Evolutionary conservation across 441 rosid genomes (phyloP).

Genomic region (Bruguiera hainesii): DNA sequence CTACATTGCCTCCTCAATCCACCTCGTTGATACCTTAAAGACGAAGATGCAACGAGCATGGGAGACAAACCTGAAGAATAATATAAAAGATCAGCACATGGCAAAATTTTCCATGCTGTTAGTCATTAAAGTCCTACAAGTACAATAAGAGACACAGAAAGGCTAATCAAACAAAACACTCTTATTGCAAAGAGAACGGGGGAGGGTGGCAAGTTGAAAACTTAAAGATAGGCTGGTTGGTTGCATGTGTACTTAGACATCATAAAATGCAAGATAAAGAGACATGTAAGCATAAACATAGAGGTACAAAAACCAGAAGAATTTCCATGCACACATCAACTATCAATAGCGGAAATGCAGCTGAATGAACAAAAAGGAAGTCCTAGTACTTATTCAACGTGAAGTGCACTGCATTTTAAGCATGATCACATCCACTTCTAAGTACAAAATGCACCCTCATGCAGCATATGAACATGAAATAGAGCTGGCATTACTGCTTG

Average conservation of each 20-base stretch:
- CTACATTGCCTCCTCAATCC: slow-evolving; percentile 39
- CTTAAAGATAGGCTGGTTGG: neutral
- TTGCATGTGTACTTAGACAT: neutral
- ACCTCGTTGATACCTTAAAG: slow-evolving; percentile 42
- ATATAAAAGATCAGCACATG: slow-evolving; percentile 17
- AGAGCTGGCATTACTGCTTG: too few relatives aligned
- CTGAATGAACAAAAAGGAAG: neutral
- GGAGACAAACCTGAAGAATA: slow-evolving; percentile 48
- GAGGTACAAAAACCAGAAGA: neutral
- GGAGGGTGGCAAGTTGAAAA: too few relatives aligned
- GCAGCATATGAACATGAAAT: too few relatives aligned
- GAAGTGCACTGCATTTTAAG: too few relatives aligned
- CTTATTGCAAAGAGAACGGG: neutral
- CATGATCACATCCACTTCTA: too few relatives aligned
- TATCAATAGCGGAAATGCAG: neutral
- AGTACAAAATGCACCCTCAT: too few relatives aligned
- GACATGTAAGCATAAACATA: neutral
- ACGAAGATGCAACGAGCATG: slow-evolving; percentile 30
- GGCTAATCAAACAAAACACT: neutral
- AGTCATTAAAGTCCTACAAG: neutral
- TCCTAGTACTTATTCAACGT: too few relatives aligned
- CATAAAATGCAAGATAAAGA: neutral
- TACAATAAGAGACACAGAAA: neutral
- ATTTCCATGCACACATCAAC: neutral
- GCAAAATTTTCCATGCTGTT: neutral